A percentile compares a stretch with the other conserved stretches of the same genome.
These are phyloP conservation scores for Triglochin maritima DNA, from an alignment of 106 monocot species.

Conservation along the genomic window DNA sequence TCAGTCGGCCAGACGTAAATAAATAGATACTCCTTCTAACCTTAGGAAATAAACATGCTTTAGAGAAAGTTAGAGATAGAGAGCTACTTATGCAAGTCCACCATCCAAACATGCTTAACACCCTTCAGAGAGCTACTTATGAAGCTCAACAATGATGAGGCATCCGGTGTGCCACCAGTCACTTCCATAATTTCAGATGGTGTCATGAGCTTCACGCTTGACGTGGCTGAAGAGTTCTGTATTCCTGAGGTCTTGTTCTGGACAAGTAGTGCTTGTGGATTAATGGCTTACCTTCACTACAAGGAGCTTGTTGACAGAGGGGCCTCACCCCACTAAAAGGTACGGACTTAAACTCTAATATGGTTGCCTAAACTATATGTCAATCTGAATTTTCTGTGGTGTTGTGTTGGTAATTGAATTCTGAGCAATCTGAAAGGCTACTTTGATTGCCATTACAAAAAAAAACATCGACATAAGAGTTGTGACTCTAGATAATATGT, in stretches of 20 bases:
- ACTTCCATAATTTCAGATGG: conserved; percentile 17
- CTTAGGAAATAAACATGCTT: too few relatives aligned
- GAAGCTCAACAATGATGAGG: conserved; percentile 1
- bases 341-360: neutral
- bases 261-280: conserved; percentile 15
- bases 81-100: too few relatives aligned
- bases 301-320: neutral
- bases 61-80: too few relatives aligned
- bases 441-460: too few relatives aligned
- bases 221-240: conserved; percentile 13
- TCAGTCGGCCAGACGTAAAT: too few relatives aligned
- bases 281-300: conserved; percentile 7
- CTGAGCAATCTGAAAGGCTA: too few relatives aligned
- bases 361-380: neutral
- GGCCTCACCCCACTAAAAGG: conserved; percentile 5
- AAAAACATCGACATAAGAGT: too few relatives aligned
- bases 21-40: too few relatives aligned
- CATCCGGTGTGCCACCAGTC: conserved; percentile 2
- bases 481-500: too few relatives aligned
- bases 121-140: conserved; percentile 8
- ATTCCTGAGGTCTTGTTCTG: conserved; percentile 15
- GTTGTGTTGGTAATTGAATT: too few relatives aligned
- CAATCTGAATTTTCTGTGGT: too few relatives aligned
- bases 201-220: conserved; percentile 12
- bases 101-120: too few relatives aligned